A percentile compares a stretch with the other conserved stretches of the same genome.
Evolutionary conservation across 768 basidiomycete species (phyloP).

Genomic region (Clitopilus hobsonii): DNA sequence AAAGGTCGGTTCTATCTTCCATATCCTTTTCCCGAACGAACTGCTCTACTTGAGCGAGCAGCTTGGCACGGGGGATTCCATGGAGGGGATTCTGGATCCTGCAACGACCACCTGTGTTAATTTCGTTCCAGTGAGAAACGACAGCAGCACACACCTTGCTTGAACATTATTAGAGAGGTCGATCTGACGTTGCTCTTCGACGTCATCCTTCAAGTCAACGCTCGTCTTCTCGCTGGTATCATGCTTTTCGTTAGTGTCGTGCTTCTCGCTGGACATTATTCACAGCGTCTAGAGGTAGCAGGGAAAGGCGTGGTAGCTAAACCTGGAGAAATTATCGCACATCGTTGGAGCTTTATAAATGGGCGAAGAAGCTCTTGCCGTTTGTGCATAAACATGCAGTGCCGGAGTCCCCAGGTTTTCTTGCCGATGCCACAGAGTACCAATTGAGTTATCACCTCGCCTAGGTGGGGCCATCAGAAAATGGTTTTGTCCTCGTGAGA

Average conservation of each 20-base stretch:
- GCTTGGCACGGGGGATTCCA: constrained; percentile 55
- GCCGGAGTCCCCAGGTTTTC: not conserved
- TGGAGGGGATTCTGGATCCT: constrained; percentile 42
- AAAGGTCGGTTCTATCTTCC: constrained; percentile 37
- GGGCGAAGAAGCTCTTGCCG: not conserved
- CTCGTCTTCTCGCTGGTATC: no score
- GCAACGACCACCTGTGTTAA: not conserved
- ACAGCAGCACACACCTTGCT: constrained; percentile 24
- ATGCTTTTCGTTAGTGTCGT: not conserved
- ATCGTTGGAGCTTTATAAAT: not conserved
- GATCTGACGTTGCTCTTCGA: constrained; percentile 16
- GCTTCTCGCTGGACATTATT: not conserved
- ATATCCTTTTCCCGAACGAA: constrained; percentile 52
- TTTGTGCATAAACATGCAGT: not conserved
- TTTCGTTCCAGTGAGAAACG: not conserved
- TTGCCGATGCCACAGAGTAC: not conserved
- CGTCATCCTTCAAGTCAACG: not conserved
- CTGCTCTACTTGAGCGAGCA: constrained; percentile 54
- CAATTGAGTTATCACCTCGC: not conserved
- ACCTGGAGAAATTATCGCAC: not conserved
- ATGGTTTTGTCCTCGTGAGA: not conserved
- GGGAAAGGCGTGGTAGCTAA: not conserved
- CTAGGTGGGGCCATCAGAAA: not conserved
- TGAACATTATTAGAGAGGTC: constrained; percentile 37
- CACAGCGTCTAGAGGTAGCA: not conserved